Evolutionary conservation across 768 basidiomycete genomes (phyloP).

Genomic region (Lactarius vividus): DNA sequence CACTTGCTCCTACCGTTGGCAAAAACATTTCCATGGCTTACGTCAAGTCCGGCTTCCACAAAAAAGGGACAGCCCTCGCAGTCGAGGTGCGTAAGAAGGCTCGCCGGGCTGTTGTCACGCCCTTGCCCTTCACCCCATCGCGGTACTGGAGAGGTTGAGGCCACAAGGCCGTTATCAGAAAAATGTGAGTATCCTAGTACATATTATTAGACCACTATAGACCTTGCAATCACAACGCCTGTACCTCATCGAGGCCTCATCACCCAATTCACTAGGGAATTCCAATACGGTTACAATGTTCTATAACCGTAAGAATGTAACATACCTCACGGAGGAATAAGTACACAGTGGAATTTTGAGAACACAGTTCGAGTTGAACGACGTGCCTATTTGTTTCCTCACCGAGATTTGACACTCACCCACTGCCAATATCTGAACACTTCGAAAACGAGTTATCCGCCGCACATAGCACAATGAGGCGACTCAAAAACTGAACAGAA

Average conservation of each 20-base stretch:
- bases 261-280: neutral
- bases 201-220: neutral
- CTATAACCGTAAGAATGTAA: neutral
- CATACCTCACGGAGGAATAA: no score
- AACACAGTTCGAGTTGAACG: no score
- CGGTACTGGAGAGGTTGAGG: conserved; percentile 70
- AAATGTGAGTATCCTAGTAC: neutral
- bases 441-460: no score
- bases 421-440: no score
- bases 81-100: conserved; percentile 84
- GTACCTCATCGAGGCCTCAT: neutral
- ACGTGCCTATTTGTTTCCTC: no score
- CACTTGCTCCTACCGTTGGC: conserved; percentile 75
- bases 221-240: neutral
- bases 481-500: neutral
- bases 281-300: neutral
- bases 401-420: no score
- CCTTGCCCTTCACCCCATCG: conserved; percentile 86
- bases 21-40: conserved; percentile 98
- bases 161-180: neutral
- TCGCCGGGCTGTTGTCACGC: conserved; percentile 67
- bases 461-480: no score
- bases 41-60: conserved; percentile 75
- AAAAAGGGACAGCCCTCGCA: conserved; percentile 82
- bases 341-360: no score